These are phyloP conservation scores for Selenicereus undatus DNA, from an alignment of 148 eudicot species.

Conservation along the genomic window DNA sequence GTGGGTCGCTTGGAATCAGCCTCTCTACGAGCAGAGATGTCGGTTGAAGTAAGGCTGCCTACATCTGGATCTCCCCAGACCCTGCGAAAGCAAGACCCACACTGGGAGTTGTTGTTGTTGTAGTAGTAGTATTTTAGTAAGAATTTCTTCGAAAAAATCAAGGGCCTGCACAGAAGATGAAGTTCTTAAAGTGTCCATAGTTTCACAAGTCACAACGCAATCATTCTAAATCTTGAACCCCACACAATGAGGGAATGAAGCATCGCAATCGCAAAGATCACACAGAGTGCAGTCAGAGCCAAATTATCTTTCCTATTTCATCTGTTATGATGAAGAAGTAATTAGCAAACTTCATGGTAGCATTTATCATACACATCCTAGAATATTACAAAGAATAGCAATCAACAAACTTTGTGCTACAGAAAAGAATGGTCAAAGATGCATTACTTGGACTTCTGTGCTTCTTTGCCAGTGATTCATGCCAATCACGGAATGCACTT, in stretches of 20 bases:
- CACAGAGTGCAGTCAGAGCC: neutral
- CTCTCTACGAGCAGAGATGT: too few relatives aligned
- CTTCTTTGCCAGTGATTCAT: constrained; percentile 7
- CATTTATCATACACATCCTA: neutral
- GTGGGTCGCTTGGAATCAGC: too few relatives aligned
- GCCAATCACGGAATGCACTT: constrained; percentile 11
- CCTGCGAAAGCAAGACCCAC: too few relatives aligned
- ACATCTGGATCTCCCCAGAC: too few relatives aligned
- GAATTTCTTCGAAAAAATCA: neutral
- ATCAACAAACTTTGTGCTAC: neutral
- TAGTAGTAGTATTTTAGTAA: too few relatives aligned
- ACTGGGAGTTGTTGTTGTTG: too few relatives aligned
- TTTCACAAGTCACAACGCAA: neutral
- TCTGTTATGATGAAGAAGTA: neutral
- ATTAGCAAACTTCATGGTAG: neutral
- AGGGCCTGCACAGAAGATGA: neutral
- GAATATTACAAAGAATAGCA: neutral
- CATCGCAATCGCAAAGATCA: neutral
- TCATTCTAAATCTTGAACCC: neutral
- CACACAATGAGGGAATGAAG: neutral
- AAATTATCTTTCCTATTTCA: neutral
- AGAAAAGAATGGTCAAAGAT: neutral
- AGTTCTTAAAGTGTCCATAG: neutral
- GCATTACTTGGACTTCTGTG: constrained; percentile 3
- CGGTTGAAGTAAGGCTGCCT: too few relatives aligned